Percentiles rank a stretch among this genome's conserved stretches.
These are phyloP conservation scores for Candida mattraensis DNA, from an alignment of 805 yeast species.

Conservation along the genomic window DNA sequence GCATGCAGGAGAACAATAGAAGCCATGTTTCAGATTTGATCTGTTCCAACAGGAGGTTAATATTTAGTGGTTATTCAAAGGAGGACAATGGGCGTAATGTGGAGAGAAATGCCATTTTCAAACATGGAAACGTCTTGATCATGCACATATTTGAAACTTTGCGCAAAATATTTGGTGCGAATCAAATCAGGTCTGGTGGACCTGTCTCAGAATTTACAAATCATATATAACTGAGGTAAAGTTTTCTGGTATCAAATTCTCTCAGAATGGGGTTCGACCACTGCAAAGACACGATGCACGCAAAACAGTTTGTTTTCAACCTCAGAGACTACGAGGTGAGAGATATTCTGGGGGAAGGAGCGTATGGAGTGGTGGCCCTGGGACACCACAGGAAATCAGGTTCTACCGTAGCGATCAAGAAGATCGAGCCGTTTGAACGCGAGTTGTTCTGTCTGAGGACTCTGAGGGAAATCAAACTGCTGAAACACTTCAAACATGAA, in stretches of 20 bases:
- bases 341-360: conserved; percentile 74
- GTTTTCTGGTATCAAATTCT: no score
- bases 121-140: not conserved
- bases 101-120: no score
- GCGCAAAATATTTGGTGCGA: not conserved
- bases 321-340: conserved; percentile 59
- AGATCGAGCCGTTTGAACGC: conserved; percentile 68
- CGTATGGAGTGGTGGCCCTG: conserved; percentile 75
- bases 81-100: no score
- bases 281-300: conserved; percentile 18
- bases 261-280: not conserved
- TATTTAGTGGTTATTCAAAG: no score
- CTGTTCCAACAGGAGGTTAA: no score
- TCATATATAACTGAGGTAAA: conserved; percentile 5
- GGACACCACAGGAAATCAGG: conserved; percentile 61
- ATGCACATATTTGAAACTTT: not conserved
- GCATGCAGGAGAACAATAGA: conserved; percentile 3
- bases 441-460: conserved; percentile 69
- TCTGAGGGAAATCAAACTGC: conserved; percentile 64
- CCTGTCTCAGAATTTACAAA: conserved; percentile 10
- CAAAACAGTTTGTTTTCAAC: conserved; percentile 56
- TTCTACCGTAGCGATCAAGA: conserved; percentile 73
- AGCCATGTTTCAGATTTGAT: conserved; percentile 4
- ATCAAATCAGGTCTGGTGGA: not conserved
- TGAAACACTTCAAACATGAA: conserved; percentile 69